Evolutionary conservation across 2,329 filamentous ascomycete genomes (phyloP), one percentile per base, ranked within the genome.

Genomic region (Ophiostoma fasciatum): DNA sequence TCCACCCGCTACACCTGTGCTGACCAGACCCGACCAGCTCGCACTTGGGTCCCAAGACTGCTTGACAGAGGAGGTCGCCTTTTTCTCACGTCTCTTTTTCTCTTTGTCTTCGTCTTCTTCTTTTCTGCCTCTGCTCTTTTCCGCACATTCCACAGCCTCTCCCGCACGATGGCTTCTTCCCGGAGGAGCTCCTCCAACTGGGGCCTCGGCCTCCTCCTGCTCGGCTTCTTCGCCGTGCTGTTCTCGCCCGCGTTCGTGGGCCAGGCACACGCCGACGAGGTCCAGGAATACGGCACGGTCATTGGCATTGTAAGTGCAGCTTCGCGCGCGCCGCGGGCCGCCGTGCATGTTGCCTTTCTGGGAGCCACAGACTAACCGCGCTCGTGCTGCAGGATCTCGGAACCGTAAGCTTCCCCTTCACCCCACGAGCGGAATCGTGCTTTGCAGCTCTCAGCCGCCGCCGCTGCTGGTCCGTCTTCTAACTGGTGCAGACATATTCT

Each of bases 191-290:
- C n/a, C n/a, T n/a, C 40, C 25, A 38, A 33, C 27, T 43, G 37
- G 36, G 39, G 44, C 70, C 58, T 87, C 66, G 66, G 78, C 77
- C 68, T 94, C 71, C 85, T 84, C 73, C 64, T 90, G 57, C 67
- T 94, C 61, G 78, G 87, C 65, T 94, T 94, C 68, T 79, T 94
- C 52, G 74, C 84, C 56, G 74, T 94, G 46, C 74, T 96, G 48
- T 82, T 98, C 52, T 75, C 81, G 46, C 85, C 87, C 49, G 80
- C 85, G 46, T 79, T 96, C 55, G 74, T 93, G 49, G 76, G 80
- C 61, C 71, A 78, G 48, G 88, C 78, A 42, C 63, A 71, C 51
- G 75, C 79, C 39, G 73, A 83, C 46, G 77, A 85, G 51, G 68
- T 72, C 49, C 78, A 87, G 40, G 78, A 74, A 55, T 82, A 83